Conservation (phyloP, 495 filamentous ascomycete species). For the Penicillium bialowiezense region DNA sequence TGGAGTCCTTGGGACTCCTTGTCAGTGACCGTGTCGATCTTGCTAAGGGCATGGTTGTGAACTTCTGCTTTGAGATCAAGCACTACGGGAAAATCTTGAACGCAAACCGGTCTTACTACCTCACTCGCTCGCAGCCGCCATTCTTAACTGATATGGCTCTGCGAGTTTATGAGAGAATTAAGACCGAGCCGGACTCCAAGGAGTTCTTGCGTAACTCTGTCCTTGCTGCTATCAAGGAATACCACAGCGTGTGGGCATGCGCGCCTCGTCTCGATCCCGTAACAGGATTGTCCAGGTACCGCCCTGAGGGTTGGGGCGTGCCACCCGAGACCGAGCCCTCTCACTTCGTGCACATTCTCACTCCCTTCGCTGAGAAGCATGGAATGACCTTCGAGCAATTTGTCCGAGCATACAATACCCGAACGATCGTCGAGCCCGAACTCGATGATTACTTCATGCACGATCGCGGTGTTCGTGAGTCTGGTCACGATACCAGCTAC, state of each 20-base stretch:
- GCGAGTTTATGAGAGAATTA: constrained; percentile 82
- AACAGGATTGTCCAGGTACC: constrained; percentile 85
- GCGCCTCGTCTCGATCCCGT: constrained; percentile 74
- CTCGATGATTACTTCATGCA: constrained; percentile 94
- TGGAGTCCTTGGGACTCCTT: constrained; percentile 86
- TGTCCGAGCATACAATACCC: constrained; percentile 78
- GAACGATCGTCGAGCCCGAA: constrained; percentile 75
- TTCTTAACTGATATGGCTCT: constrained; percentile 98
- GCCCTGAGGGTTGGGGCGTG: constrained; percentile 82
- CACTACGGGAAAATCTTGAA: constrained; percentile 99
- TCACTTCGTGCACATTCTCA: constrained; percentile 83
- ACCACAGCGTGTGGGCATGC: constrained; percentile 84
- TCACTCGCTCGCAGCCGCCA: constrained; percentile 88
- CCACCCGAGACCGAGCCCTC: constrained; percentile 90
- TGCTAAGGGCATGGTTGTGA: constrained; percentile 86
- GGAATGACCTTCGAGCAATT: constrained; percentile 77
- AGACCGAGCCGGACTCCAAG: constrained; percentile 67
- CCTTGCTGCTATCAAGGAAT: constrained; percentile 94
- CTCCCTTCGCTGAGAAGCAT: constrained; percentile 83
- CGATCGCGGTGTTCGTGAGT: constrained; percentile 90
- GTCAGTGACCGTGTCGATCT: constrained; percentile 77
- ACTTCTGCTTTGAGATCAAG: constrained; percentile 96
- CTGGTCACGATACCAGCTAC: constrained; percentile 95
- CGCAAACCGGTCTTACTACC: constrained; percentile 93
- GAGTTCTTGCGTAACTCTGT: constrained; percentile 78